These are phyloP conservation scores for Diaporthe sp. DNA, from an alignment of 2,329 filamentous ascomycete species.

Conservation along the genomic window DNA sequence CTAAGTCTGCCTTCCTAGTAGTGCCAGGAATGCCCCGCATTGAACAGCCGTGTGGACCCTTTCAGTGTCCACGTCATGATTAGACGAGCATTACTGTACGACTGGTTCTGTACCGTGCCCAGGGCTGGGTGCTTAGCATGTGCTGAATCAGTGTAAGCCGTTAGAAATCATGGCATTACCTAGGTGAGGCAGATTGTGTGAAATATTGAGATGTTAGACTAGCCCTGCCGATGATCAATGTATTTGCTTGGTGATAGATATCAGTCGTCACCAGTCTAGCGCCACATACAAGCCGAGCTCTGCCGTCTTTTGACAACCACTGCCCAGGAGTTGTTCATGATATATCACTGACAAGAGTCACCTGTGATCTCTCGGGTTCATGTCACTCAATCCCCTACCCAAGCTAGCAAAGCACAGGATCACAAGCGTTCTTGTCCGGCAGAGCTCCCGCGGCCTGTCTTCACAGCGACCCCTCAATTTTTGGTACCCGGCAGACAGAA, in stretches of 20 bases:
- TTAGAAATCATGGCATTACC: conserved; percentile 10
- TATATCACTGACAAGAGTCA: not conserved
- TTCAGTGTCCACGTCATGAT: conserved; percentile 33
- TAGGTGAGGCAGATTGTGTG: not conserved
- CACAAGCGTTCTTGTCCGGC: not conserved
- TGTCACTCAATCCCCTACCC: conserved; percentile 5
- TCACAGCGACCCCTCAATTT: conserved; percentile 23
- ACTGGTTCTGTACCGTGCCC: not conserved
- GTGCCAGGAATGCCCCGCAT: not conserved
- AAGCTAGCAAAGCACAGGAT: conserved; percentile 8
- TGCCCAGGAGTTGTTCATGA: not conserved
- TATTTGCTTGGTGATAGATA: not conserved
- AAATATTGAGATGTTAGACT: not conserved
- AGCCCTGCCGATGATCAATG: not conserved
- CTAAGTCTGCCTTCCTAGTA: conserved; percentile 4
- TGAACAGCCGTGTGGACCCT: not conserved
- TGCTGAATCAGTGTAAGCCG: conserved; percentile 7
- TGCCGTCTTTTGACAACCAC: not conserved
- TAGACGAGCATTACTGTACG: conserved; percentile 39
- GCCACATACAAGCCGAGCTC: not conserved
- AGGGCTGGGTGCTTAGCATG: not conserved
- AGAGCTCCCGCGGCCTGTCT: not conserved
- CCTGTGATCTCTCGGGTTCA: not conserved
- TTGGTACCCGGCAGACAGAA: not conserved
- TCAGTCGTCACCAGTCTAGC: not conserved